phyloP scores from a whole-genome alignment of 2,329 filamentous ascomycete genomes.

The Penicillium sp. region DNA sequence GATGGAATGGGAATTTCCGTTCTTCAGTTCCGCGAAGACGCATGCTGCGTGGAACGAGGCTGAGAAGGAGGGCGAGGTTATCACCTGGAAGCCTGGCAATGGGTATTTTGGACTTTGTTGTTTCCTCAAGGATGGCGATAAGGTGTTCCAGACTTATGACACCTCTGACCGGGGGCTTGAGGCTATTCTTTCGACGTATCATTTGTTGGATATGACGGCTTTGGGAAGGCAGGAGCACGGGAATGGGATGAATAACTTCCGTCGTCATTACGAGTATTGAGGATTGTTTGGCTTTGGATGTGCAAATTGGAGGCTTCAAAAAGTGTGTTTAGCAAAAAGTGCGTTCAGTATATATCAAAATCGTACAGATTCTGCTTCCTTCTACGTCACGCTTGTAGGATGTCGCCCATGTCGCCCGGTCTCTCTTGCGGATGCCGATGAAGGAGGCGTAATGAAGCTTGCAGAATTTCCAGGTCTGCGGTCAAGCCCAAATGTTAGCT shows the following conservation, averaged over 20 bases:
- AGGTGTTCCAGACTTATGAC: slow-evolving; percentile 19
- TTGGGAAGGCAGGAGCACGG: slow-evolving; percentile 21
- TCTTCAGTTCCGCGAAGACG: slow-evolving; percentile 30
- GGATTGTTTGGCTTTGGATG: not conserved
- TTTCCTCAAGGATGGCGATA: slow-evolving; percentile 37
- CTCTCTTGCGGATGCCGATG: too few species aligned
- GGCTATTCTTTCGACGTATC: slow-evolving; percentile 17
- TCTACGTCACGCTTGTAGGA: too few species aligned
- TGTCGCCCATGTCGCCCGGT: too few species aligned
- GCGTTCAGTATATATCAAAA: too few species aligned
- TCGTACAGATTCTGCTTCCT: too few species aligned
- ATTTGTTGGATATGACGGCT: slow-evolving; percentile 22
- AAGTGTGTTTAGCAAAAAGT: too few species aligned
- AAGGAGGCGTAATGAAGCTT: too few species aligned
- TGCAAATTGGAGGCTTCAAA: too few species aligned
- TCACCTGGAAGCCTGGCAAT: slow-evolving; percentile 21
- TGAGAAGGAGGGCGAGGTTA: slow-evolving; percentile 10
- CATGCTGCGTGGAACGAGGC: slow-evolving; percentile 11
- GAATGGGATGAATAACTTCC: slow-evolving; percentile 19
- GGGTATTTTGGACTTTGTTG: slow-evolving; percentile 44
- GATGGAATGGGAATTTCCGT: slow-evolving; percentile 45
- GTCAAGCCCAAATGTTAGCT: too few species aligned
- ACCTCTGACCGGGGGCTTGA: slow-evolving; percentile 18
- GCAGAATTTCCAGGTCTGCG: too few species aligned
- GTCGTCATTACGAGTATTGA: slow-evolving; percentile 10